Evolutionary conservation across 257 asterid species (phyloP).

Genomic region (Craterostigma plantagineum): DNA sequence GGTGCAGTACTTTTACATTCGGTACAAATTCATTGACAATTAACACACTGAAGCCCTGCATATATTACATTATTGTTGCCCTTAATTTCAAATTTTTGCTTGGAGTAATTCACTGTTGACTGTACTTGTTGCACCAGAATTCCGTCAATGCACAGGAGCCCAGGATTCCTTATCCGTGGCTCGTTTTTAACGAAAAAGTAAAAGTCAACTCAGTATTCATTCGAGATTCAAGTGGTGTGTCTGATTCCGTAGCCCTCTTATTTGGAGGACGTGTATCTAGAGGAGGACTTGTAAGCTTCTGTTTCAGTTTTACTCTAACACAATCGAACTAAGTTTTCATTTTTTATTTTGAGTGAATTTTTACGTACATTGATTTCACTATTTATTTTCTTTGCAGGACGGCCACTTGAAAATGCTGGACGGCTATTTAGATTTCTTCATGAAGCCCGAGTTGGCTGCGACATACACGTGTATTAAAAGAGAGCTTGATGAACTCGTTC

Average conservation of each 20-base stretch:
- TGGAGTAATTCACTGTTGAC: constrained; percentile 4
- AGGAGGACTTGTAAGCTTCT: constrained; percentile 45
- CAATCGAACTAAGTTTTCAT: neutral
- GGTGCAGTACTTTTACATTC: constrained; percentile 85
- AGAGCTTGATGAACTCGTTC: constrained; percentile 52
- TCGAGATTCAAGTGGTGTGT: constrained; percentile 96
- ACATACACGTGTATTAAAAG: constrained; percentile 68
- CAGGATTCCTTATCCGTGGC: constrained; percentile 85
- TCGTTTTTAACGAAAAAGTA: constrained; percentile 92
- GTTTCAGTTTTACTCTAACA: constrained; percentile 7
- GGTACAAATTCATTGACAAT: constrained; percentile 44
- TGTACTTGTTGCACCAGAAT: constrained; percentile 35
- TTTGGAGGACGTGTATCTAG: constrained; percentile 63
- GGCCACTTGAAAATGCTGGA: constrained; percentile 80
- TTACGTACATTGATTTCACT: constrained; percentile 1
- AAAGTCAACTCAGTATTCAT: constrained; percentile 87
- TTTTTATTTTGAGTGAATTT: constrained; percentile 3
- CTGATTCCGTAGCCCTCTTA: constrained; percentile 88
- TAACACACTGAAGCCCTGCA: too few species aligned
- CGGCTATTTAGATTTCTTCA: constrained; percentile 82
- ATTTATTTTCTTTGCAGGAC: constrained; percentile 36
- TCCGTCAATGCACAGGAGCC: constrained; percentile 97
- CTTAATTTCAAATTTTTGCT: constrained; percentile 8
- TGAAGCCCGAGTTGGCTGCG: constrained; percentile 76
- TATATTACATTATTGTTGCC: neutral